Percentiles rank a stretch among this genome's conserved stretches.
Evolutionary conservation across 805 yeast genomes (phyloP).

Genomic region (Starmerella vitae): DNA sequence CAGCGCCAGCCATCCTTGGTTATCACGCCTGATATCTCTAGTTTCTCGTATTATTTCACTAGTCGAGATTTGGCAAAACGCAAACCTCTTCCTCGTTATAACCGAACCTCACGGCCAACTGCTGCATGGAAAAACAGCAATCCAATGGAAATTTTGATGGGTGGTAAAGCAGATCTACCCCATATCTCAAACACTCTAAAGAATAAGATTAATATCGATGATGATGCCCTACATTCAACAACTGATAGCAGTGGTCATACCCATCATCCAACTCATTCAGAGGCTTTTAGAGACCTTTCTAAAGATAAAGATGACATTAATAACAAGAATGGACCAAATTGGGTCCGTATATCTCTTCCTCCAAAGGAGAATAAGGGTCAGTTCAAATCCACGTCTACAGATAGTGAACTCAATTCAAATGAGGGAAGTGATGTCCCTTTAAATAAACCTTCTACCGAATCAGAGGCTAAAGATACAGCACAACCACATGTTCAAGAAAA

Average conservation of each 20-base stretch:
- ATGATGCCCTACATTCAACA: no score
- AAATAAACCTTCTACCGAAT: neutral
- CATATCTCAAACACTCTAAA: neutral
- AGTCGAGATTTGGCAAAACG: conserved; percentile 13
- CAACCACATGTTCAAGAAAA: neutral
- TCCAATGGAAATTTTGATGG: conserved; percentile 10
- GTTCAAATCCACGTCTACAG: neutral
- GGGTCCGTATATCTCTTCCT: conserved; percentile 16
- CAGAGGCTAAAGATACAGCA: neutral
- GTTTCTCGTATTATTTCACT: conserved; percentile 10
- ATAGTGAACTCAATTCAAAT: conserved; percentile 1
- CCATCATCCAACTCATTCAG: no score
- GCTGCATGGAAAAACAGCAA: conserved; percentile 14
- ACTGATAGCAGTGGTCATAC: no score
- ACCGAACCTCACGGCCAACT: conserved; percentile 14
- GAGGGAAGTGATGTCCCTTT: neutral
- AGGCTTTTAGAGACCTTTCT: neutral
- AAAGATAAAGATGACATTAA: neutral
- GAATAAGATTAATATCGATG: neutral
- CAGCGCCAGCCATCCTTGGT: conserved; percentile 19
- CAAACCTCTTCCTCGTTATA: conserved; percentile 11
- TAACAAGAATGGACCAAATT: neutral
- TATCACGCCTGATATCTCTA: conserved; percentile 18
- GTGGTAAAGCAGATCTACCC: neutral
- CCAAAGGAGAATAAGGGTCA: conserved; percentile 5